Percentiles rank a stretch among this genome's conserved stretches.
Evolutionary conservation across 2,329 filamentous ascomycete species (phyloP).

Genomic region (Exophiala xenobiotica): DNA sequence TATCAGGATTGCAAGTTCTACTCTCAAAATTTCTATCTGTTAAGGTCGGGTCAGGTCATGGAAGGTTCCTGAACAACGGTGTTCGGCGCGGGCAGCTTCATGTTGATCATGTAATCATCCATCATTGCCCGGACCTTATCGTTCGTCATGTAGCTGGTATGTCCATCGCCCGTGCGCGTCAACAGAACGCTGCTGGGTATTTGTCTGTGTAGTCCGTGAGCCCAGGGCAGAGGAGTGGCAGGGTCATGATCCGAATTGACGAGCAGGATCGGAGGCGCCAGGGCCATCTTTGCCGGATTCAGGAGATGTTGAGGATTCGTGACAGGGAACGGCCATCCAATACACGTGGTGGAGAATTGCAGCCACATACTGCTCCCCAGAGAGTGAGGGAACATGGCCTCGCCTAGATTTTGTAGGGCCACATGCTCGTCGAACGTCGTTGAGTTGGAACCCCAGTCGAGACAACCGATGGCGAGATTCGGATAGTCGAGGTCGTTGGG

Average conservation of each 20-base stretch:
- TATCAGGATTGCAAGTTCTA: too few relatives aligned
- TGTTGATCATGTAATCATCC: constrained; percentile 9
- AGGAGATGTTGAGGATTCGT: constrained; percentile 39
- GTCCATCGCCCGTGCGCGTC: constrained; percentile 38
- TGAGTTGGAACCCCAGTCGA: constrained; percentile 39
- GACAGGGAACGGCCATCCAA: constrained; percentile 42
- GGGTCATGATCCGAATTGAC: constrained; percentile 45
- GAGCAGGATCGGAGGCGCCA: constrained; percentile 38
- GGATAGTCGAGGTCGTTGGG: constrained; percentile 31
- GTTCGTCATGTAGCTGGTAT: constrained; percentile 8
- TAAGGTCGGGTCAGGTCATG: too few relatives aligned
- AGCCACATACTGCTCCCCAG: constrained; percentile 38
- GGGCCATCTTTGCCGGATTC: constrained; percentile 12
- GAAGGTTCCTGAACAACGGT: constrained; percentile 11
- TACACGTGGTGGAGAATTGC: constrained; percentile 35
- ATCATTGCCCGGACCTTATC: not conserved
- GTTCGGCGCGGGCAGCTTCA: constrained; percentile 6
- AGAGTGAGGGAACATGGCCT: constrained; percentile 38
- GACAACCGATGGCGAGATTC: constrained; percentile 40
- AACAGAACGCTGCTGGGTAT: constrained; percentile 39
- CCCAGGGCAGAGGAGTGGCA: constrained; percentile 42
- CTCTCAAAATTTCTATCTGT: too few relatives aligned
- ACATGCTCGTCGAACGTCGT: constrained; percentile 29
- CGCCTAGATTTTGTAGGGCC: constrained; percentile 34
- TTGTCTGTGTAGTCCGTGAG: constrained; percentile 37